phyloP scores from a whole-genome alignment of 768 basidiomycete genomes.

The Boletellus emodensis region DNA sequence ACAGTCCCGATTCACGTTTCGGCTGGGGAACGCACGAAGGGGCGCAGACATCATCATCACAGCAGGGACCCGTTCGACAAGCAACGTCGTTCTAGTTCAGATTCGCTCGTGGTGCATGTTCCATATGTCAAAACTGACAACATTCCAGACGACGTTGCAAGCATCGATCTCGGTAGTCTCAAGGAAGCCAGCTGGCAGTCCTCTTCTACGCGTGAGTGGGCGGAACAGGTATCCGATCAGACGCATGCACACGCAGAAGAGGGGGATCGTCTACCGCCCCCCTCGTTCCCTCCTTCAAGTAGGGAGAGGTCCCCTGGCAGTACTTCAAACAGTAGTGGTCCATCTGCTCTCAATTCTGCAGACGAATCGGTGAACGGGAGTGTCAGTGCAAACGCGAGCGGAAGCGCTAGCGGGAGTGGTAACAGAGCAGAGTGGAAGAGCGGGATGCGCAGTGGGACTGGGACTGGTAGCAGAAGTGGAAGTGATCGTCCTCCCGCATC shows the following conservation, averaged over 20 bases:
- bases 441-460: not conserved
- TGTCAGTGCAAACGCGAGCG: slow-evolving; percentile 4
- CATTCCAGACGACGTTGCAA: slow-evolving; percentile 13
- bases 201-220: slow-evolving; percentile 44
- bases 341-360: slow-evolving; percentile 21
- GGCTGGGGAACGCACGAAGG: slow-evolving; percentile 27
- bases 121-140: slow-evolving; percentile 17
- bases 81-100: slow-evolving; percentile 15
- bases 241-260: slow-evolving; percentile 15
- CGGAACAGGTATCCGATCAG: slow-evolving; percentile 38
- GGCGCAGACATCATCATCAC: slow-evolving; percentile 7
- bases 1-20: slow-evolving; percentile 27
- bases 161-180: slow-evolving; percentile 18
- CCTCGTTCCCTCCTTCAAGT: slow-evolving; percentile 3
- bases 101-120: slow-evolving; percentile 29
- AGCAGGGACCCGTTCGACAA: not conserved
- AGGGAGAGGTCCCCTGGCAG: slow-evolving; percentile 24
- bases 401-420: slow-evolving; percentile 11
- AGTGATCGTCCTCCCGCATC: slow-evolving; percentile 10
- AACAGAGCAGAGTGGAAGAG: too few species aligned
- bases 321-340: slow-evolving; percentile 23
- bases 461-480: slow-evolving; percentile 8
- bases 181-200: slow-evolving; percentile 21
- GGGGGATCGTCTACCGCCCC: not conserved
- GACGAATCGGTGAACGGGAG: slow-evolving; percentile 23